Evolutionary conservation across 2,329 filamentous ascomycete genomes (phyloP).

Genomic region (Colletotrichum trifolii): DNA sequence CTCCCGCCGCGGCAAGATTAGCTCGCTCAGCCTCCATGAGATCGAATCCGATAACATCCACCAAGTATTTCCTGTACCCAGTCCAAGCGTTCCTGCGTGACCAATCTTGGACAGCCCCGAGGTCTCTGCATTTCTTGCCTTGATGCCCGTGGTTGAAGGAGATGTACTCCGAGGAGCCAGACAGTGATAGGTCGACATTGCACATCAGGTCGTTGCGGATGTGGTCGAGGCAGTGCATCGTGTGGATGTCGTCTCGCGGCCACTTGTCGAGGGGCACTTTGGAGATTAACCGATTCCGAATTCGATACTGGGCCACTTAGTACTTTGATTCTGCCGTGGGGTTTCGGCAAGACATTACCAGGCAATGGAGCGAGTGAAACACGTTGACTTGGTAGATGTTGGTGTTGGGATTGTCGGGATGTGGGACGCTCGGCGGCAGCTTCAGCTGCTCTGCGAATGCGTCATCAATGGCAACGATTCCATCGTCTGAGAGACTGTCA

Average conservation of each 20-base stretch:
- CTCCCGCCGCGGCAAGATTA: neutral
- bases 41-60: neutral
- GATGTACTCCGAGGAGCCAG: constrained; percentile 1
- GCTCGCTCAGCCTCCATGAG: constrained; percentile 7
- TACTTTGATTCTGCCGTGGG: too few species aligned
- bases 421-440: constrained; percentile 1
- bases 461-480: neutral
- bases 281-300: constrained; percentile 11
- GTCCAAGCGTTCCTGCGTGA: neutral
- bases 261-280: constrained; percentile 7
- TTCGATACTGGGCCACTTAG: constrained; percentile 1
- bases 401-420: neutral
- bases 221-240: constrained; percentile 21
- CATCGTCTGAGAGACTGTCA: neutral
- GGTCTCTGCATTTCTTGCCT: constrained; percentile 3
- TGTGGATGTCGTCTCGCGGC: constrained; percentile 20
- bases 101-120: constrained; percentile 1
- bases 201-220: constrained; percentile 16
- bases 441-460: neutral
- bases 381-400: constrained; percentile 10
- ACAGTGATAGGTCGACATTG: constrained; percentile 8
- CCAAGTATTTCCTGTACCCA: constrained; percentile 3
- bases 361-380: constrained; percentile 18
- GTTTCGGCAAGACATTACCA: neutral
- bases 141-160: neutral